phyloP scores from a whole-genome alignment of 2,329 filamentous ascomycete species.

The Endothia cerciana region DNA sequence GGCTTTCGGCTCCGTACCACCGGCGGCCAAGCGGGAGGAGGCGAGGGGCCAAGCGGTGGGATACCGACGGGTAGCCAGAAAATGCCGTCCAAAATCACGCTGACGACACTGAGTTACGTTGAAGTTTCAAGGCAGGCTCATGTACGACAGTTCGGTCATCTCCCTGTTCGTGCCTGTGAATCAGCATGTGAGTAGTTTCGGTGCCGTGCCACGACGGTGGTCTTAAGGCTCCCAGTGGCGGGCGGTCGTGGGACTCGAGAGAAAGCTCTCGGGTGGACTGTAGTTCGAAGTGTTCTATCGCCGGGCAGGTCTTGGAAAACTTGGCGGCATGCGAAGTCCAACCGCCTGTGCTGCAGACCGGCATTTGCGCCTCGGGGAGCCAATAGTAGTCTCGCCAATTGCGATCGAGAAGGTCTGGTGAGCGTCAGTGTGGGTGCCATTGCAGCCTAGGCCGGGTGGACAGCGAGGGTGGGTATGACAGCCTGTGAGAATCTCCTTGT shows the following conservation, averaged over 20 bases:
- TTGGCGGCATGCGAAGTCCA: slow-evolving; percentile 16
- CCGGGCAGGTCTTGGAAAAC: slow-evolving; percentile 13
- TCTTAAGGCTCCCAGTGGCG: slow-evolving; percentile 11
- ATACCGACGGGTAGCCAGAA: slow-evolving; percentile 6
- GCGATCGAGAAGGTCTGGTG: slow-evolving; percentile 14
- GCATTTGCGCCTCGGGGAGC: slow-evolving; percentile 11
- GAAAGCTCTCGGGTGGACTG: slow-evolving; percentile 16
- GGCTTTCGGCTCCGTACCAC: slow-evolving; percentile 6
- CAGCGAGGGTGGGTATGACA: not conserved
- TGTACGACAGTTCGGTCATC: not conserved
- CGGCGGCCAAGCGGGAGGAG: slow-evolving; percentile 20
- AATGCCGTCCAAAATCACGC: not conserved
- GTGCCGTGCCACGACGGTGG: slow-evolving; percentile 21
- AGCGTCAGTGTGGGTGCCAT: slow-evolving; percentile 25
- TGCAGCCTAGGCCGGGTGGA: slow-evolving; percentile 22
- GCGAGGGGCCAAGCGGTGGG: slow-evolving; percentile 16
- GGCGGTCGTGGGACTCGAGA: slow-evolving; percentile 19
- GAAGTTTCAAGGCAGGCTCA: slow-evolving; percentile 15
- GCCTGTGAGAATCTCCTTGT: not conserved
- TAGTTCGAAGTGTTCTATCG: not conserved
- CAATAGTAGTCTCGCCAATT: slow-evolving; percentile 10
- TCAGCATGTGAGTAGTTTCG: slow-evolving; percentile 5
- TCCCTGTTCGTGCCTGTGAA: slow-evolving; percentile 6
- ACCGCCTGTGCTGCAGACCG: slow-evolving; percentile 17
- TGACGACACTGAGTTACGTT: slow-evolving; percentile 18